Conservation (phyloP, 345 rosid genomes). For the Melastoma malabathricum region DNA sequence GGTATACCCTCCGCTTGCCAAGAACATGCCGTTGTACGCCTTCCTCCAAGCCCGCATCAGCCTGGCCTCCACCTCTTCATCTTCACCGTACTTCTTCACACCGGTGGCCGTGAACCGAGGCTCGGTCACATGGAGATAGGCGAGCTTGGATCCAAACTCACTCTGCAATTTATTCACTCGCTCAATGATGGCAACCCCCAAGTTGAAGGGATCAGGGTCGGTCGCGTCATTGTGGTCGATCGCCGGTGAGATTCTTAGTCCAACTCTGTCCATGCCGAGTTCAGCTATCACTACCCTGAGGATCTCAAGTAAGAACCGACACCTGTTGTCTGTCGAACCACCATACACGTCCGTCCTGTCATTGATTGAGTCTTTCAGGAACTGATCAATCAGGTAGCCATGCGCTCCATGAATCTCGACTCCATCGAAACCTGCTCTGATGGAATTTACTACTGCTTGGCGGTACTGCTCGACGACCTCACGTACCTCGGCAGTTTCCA, state of each 20-base stretch:
- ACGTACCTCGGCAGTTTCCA: conserved; percentile 1
- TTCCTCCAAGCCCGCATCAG: conserved; percentile 4
- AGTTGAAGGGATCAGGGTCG: conserved; percentile 2
- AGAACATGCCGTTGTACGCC: conserved; percentile 7
- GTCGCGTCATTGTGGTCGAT: background rate
- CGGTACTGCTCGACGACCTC: background rate
- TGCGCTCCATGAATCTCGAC: conserved; percentile 11
- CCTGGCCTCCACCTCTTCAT: conserved; percentile 1
- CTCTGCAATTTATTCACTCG: conserved; percentile 2
- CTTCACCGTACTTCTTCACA: background rate
- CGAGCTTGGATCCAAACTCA: background rate
- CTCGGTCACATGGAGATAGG: conserved; percentile 8
- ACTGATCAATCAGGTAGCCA: conserved; percentile 12
- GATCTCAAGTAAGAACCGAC: conserved; percentile 8
- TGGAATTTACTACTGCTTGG: conserved; percentile 15
- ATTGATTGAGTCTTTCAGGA: conserved; percentile 10
- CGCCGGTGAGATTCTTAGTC: conserved; percentile 5
- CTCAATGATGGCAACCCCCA: conserved; percentile 3
- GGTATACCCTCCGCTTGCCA: conserved; percentile 2
- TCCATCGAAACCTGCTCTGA: conserved; percentile 18
- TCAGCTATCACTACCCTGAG: background rate
- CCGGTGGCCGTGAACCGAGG: background rate
- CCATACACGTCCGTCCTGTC: conserved; percentile 8
- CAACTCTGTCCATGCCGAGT: background rate
- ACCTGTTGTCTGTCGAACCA: conserved; percentile 5